These are phyloP conservation scores for Hemerocallis citrina DNA, from an alignment of 106 monocot species.

Conservation along the genomic window DNA sequence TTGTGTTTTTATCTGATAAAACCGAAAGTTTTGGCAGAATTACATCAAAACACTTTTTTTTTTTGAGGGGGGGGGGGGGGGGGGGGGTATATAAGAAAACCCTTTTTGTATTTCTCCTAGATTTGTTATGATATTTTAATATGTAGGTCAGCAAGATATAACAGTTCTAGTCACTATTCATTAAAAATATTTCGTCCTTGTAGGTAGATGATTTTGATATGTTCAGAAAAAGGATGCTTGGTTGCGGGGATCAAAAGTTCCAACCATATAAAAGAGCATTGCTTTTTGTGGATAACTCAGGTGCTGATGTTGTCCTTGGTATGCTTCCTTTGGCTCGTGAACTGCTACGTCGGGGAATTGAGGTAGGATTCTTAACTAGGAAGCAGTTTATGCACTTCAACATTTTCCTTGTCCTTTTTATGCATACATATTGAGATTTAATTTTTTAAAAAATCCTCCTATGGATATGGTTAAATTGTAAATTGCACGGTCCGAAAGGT, in stretches of 20 bases:
- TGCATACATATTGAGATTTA: background rate
- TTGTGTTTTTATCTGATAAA: too few relatives aligned
- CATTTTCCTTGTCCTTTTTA: background rate
- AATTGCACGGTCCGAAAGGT: too few relatives aligned
- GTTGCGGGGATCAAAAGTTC: constrained; percentile 15
- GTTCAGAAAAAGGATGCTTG: constrained; percentile 72
- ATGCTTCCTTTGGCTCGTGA: constrained; percentile 98
- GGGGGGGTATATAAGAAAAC: too few relatives aligned
- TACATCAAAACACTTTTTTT: too few relatives aligned
- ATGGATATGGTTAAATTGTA: too few relatives aligned
- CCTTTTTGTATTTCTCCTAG: background rate
- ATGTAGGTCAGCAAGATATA: too few relatives aligned
- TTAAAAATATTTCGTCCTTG: constrained; percentile 1
- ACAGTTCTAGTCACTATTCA: background rate
- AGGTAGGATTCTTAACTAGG: constrained; percentile 25
- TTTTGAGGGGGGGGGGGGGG: too few relatives aligned
- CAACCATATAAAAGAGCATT: constrained; percentile 81
- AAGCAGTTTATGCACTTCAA: background rate
- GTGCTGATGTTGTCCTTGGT: constrained; percentile 96
- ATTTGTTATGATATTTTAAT: background rate
- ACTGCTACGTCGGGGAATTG: constrained; percentile 75
- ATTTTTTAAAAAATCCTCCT: too few relatives aligned
- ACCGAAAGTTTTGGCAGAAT: too few relatives aligned
- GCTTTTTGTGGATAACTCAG: constrained; percentile 97
- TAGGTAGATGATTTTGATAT: constrained; percentile 98